phyloP scores from a whole-genome alignment of 75 land plant genomes.

The Selaginella moellendorffii region DNA sequence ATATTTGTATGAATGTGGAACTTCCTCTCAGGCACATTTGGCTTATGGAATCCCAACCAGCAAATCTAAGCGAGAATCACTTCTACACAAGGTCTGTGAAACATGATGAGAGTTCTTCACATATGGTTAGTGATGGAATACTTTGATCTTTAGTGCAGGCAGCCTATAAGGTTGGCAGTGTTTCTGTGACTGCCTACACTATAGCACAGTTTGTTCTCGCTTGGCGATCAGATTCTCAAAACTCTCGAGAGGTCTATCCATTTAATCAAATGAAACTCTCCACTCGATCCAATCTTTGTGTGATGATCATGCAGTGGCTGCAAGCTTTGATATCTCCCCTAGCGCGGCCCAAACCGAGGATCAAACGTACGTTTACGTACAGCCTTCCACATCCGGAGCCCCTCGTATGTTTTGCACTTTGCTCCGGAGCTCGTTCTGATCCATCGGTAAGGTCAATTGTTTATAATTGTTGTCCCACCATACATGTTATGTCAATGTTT shows the following conservation, averaged over 20 bases:
- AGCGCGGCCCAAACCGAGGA: background rate
- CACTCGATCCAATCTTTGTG: background rate
- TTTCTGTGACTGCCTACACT: conserved; percentile 40
- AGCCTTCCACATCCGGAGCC: background rate
- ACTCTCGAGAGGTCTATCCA: conserved; percentile 10
- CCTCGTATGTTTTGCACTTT: background rate
- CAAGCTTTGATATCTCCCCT: background rate
- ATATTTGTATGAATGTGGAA: background rate
- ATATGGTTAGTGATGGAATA: background rate
- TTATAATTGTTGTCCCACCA: background rate
- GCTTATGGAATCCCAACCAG: background rate
- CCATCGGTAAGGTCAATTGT: background rate
- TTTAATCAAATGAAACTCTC: background rate
- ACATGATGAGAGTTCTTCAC: no score
- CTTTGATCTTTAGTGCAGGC: conserved; percentile 26
- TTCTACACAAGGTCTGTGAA: background rate
- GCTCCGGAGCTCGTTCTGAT: background rate
- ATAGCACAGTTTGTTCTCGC: conserved; percentile 56
- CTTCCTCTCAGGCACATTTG: background rate
- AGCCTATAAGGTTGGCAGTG: conserved; percentile 41
- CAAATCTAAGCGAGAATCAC: background rate
- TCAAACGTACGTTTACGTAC: background rate
- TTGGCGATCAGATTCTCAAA: conserved; percentile 30
- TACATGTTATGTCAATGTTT: background rate
- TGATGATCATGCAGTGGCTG: background rate